phyloP scores from a whole-genome alignment of 2,329 filamentous ascomycete genomes.

The Fusarium penzigii region DNA sequence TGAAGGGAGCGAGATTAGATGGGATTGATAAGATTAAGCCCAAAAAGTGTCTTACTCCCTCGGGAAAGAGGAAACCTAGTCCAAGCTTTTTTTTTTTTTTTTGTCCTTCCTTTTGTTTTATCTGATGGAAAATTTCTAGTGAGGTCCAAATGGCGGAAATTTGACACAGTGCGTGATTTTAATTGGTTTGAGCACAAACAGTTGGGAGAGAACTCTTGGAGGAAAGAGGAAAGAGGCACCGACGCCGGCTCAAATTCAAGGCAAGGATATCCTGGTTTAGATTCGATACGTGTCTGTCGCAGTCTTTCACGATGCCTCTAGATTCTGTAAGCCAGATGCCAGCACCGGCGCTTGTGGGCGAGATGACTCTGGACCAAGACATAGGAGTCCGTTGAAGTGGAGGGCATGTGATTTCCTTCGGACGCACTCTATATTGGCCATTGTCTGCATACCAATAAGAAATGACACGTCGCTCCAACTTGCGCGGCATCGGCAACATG shows the following conservation, averaged over 20 bases:
- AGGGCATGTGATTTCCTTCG: slow-evolving; percentile 21
- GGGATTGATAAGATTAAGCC: slow-evolving; percentile 30
- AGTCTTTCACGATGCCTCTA: not conserved
- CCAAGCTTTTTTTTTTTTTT: not conserved
- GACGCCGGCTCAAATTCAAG: not conserved
- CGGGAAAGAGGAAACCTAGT: too few species aligned
- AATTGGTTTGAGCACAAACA: not conserved
- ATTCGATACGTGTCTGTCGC: not conserved
- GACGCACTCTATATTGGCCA: slow-evolving; percentile 15
- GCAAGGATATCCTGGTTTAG: not conserved
- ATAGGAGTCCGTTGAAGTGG: not conserved
- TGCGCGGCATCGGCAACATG: too few species aligned
- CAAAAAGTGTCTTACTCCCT: too few species aligned
- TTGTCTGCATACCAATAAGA: not conserved
- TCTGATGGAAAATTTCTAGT: slow-evolving; percentile 18
- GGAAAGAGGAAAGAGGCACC: slow-evolving; percentile 8
- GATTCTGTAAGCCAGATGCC: not conserved
- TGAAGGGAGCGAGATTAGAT: slow-evolving; percentile 29
- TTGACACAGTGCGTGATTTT: slow-evolving; percentile 18
- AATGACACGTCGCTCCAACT: too few species aligned
- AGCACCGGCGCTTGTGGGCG: not conserved
- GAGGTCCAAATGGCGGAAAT: not conserved
- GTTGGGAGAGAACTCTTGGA: not conserved
- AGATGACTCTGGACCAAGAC: not conserved
- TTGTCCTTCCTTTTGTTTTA: slow-evolving; percentile 1